Base-by-base conservation (phyloP, 1,284 basidiomycete genomes). In the Boletus semigastroideus region DNA sequence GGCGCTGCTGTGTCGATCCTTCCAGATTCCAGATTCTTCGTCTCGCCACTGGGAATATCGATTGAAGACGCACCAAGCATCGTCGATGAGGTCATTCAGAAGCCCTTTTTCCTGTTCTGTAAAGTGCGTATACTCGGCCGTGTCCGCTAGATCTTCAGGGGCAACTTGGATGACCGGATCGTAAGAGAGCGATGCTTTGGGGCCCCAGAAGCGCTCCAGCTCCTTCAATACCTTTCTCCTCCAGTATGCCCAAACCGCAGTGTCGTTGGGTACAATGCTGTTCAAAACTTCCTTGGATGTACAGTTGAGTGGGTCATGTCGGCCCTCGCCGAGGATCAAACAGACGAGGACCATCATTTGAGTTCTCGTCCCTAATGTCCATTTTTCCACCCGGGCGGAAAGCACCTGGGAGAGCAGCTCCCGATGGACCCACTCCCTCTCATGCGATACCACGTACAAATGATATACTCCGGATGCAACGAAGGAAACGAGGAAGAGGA, bases 391-490 rank as follows among this genome's bases (percentile, higher is more conserved):
- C 17, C 11, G 36, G 10, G 19, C 31, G 5, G 47, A 36, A 25
- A 68, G 59, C 17, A 44, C 20, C 13, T 22, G 22, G 13, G 45
- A 38, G 36, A 69, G 65, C 14, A 67, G 54, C 2, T 56, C 49
- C 30, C 46, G 43, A 19, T 71, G 68, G 6, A 60, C 34, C 10
- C 34, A 40, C 11, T 65, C 55, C 39, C 52, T 59, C 28, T 63
- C 52, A 17, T 57, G 42, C 5, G 68, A 64, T 8, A 51, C 57
- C 38, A 69, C 54, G 22, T 49, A 67, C 1, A 68, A 30, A 30
- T 71, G 69, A 43, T 70, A 69, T 10, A 12, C 27, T 31, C 68
- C 66, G 1, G 67, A 70, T 7, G 55, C 55, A 8, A 62, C 40
- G 42, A 69, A 54, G 22, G 63, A 59, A 31, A 49, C 1, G 2